Evolutionary conservation across 164 flowering plant species (phyloP), one percentile per base, ranked within the genome.

Genomic region (Magnolia kwangsiensis): DNA sequence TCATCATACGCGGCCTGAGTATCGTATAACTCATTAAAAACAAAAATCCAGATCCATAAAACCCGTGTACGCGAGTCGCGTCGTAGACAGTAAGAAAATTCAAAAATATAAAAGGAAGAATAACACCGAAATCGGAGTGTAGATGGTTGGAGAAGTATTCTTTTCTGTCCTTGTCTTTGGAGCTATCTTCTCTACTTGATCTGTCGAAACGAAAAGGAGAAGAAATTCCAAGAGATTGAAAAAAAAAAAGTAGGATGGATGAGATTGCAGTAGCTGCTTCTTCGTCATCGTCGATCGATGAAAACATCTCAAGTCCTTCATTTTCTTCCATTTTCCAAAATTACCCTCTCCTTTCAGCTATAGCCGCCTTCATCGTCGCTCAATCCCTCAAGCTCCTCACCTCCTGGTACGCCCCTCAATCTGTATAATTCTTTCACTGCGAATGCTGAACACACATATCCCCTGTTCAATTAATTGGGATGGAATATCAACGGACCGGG

Each of bases 311-410:
- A 8, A 74, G 71, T 0, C 50, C 79, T 5, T 11, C 61, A 11
- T 55, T 16, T 23, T 72, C 84, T 0, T 80, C 87, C 0, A 72
- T 84, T 45, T 75, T 87, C 29, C 61, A 75, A 27, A 90, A 90
- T 78, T 88, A 77, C 65, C 91, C 97, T 72, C 89, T 92, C 64
- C 23, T 90, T 70, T 85, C 89, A 24, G 90, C 97, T 69, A 67
- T 90, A 24, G 31, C 85, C 0, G 87, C 92, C 37, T 92, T 92
- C 81, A 72, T 85, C 49, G 51, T 92, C 63, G 92, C 95, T 6
- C 95, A 92, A 78, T 82, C 80, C 71, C 77, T 77, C 84, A 92
- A 92, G 84, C 77, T 89, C 88, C 83, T 92, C 86, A 85, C 85
- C 74, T 14, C 88, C 85, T 86, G 95, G 97, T 92, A 90, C 31